Base-by-base conservation (phyloP, 169 alveolate species). In the Plasmodium vivax region DNA sequence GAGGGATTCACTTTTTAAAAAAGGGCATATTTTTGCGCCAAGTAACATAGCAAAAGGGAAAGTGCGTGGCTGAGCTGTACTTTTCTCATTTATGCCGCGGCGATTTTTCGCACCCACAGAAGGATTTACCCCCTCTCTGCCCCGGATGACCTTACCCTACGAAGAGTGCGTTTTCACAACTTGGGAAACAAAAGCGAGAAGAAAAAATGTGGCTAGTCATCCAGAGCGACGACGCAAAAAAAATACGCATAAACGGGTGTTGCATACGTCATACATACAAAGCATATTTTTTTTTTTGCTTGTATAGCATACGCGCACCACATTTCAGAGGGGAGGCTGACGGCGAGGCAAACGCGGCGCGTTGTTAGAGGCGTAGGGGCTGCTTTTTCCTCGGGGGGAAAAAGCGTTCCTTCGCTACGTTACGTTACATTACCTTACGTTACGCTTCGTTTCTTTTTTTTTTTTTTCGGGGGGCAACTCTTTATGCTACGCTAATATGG, bases 321-420 rank as follows among this genome's bases (percentile, higher is more conserved):
- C 23, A 51, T 51, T 51, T 51, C 12, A 14, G 23, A 47, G 62
- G 12, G 2, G 23, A 51, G 62, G 27, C 27, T 51, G 8, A 12
- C 19, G 81, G 43, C 43, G 19, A 72, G 5, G n/a, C 41, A 72
- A 72, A 34, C 71, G 68, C 38, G 68, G 74, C 72, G 23, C 47
- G 16, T 30, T 84, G 93, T 41, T 72, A 84, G 93, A 71, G 93
- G 36, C 47, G 71, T 84, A 84, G 83, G 93, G 93, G 93, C 38
- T 84, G 62, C 62, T 14, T 51, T 51, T 51, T 51, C 16, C 62
- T 14, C 62, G 62, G 62, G 62, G 62, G 62, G 12, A 16, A 51
- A 51, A 43, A 12, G 73, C 43, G 34, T 34, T 19, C 54, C 27
- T 23, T 23, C 27, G 27, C 27, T 23, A 23, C 27, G 27, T 23